Evolutionary conservation across 2,329 filamentous ascomycete species (phyloP), one percentile per base, ranked within the genome.

Genomic region (Pestalotiopsis sp.): DNA sequence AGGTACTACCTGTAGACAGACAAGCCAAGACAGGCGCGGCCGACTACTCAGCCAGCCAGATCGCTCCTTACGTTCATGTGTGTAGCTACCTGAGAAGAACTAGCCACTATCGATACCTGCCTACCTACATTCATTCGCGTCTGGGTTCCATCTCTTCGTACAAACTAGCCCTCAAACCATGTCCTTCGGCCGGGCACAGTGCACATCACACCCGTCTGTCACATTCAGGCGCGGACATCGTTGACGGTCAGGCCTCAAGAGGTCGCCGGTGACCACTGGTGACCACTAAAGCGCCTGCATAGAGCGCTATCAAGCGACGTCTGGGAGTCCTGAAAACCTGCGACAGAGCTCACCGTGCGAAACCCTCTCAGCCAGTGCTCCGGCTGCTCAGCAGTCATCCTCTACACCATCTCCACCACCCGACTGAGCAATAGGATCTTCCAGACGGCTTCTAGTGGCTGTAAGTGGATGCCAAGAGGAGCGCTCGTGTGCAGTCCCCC

Each of bases 391-490:
- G 65, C 52, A 57, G 31, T 60, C 31, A 40, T 59, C 31, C 36
- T 57, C 12, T 31, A 17, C 68, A 62, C 65, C 65, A 52, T 52
- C 45, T n/a, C 68, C 68, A 69, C 65, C 65, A 49, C 7, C 65
- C 20, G n/a, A 59, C 68, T 67, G 68, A 67, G 68, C 68, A 67
- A 69, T 69, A 58, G 59, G 68, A 69, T 25, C 13, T 52, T 25
- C 52, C 38, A 67, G 65, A 67, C 23, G 65, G 23, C 59, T 56
- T 59, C 49, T 36, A 67, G 68, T 67, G 68, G 68, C 68, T 69
- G 56, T 64, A 27, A 67, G 65, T 69, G 68, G 68, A 45, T 69
- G 65, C 65, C 20, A 17, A 52, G 58, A 52, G 25, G 27, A 36
- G 59, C 31, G 65, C 68, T 67, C 68, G 64, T 67, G 68, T 65